Percentiles rank a stretch among this genome's conserved stretches.
phyloP scores from a whole-genome alignment of 2,329 filamentous ascomycete species.

The Calonectria hawksworthii region DNA sequence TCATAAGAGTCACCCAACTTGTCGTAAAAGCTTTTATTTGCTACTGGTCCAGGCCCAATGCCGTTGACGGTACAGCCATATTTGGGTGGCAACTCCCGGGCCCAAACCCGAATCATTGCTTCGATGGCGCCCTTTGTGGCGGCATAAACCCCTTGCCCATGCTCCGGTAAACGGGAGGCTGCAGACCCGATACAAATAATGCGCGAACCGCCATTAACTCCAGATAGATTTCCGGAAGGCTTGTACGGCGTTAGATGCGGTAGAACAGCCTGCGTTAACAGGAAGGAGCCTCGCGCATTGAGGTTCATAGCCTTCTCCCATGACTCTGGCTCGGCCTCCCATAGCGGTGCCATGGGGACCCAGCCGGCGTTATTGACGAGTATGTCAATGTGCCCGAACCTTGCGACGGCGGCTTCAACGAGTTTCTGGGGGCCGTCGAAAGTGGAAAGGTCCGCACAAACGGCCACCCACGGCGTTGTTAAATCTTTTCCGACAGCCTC shows the following conservation, averaged over 20 bases:
- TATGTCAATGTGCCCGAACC: constrained; percentile 17
- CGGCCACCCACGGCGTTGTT: constrained; percentile 11
- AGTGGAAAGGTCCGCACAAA: constrained; percentile 10
- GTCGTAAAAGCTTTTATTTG: not conserved
- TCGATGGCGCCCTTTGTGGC: not conserved
- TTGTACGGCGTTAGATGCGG: constrained; percentile 13
- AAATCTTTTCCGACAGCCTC: constrained; percentile 3
- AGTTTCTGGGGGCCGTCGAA: constrained; percentile 2
- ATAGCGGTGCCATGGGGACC: not conserved
- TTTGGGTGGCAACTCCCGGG: constrained; percentile 61
- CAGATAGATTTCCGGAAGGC: constrained; percentile 6
- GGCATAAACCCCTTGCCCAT: not conserved
- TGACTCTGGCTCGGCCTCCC: not conserved
- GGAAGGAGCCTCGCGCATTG: not conserved
- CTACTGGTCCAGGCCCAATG: not conserved
- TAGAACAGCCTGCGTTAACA: not conserved
- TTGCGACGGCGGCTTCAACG: not conserved
- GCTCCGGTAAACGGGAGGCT: not conserved
- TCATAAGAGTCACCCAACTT: not conserved
- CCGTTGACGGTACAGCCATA: not conserved
- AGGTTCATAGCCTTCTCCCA: not conserved
- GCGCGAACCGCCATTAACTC: not conserved
- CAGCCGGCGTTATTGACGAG: not conserved
- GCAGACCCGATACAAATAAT: not conserved
- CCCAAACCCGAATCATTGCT: not conserved